Base-by-base conservation (phyloP, 306 rosid genomes). In the Oxytropis ochrocephala region DNA sequence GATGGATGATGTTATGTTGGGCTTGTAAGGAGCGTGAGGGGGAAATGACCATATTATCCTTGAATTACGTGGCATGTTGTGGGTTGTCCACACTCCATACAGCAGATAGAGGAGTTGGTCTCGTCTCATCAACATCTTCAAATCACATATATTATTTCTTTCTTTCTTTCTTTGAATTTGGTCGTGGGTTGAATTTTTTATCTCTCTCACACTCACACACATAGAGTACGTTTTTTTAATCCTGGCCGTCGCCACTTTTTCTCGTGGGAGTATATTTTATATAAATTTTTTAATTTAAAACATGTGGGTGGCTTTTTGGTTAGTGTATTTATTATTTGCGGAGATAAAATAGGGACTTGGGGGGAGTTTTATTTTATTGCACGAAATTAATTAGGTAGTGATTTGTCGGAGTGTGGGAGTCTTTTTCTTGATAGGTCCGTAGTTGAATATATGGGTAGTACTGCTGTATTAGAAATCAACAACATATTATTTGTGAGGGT, bases 11-110 rank as follows among this genome's bases (percentile, higher is more conserved):
- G 72, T 75, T 86, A 80, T 83, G 85, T 82, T 81, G 60, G 38
- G 74, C 32, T 38, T 11, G 54, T 30, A 54, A 27, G n/a, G 64
- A 11, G 65, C 11, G 47, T 41, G 71, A 24, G 51, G 19, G 43
- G 76, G 49, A 81, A 79, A 80, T 80, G 62, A 73, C 72, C 30
- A 73, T 48, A 32, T 12, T 55, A 64, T 85, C 79, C 80, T 43
- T 81, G 78, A 44, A 72, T 83, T 86, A 85, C 89, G 96, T 88
- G 96, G 92, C 91, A 85, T 78, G 85, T n/a, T n/a, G n/a, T 75
- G 86, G 81, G 80, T 43, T 83, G 84, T 77, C 69, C 4, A 54
- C 59, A 6, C 53, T 77, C 69, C 4, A 54, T 64, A 6, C 53
- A 38, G 80, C 82, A 66, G 77, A 62, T 78, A 72, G 47, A 30